Conservation (phyloP, 768 basidiomycete genomes). For the Mycena floridula region DNA sequence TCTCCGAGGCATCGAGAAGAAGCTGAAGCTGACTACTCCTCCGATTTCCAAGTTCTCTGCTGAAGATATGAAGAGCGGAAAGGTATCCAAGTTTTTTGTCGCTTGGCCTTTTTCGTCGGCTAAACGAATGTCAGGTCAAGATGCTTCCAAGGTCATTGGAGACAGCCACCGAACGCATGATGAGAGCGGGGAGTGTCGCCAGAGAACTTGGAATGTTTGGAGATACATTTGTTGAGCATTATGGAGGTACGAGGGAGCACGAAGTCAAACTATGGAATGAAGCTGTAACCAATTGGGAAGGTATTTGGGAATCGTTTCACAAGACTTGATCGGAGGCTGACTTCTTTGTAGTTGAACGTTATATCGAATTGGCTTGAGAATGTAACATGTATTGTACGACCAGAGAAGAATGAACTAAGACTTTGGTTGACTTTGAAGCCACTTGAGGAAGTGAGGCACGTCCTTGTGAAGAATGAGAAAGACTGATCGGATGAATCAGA, state of each 20-base stretch:
- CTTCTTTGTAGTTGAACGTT: slow-evolving; percentile 62
- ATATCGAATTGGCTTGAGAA: slow-evolving; percentile 69
- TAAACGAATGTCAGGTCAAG: slow-evolving; percentile 41
- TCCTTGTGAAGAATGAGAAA: slow-evolving; percentile 37
- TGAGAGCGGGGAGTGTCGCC: slow-evolving; percentile 70
- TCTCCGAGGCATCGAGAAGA: slow-evolving; percentile 79
- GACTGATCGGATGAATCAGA: neutral
- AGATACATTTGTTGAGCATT: slow-evolving; percentile 90
- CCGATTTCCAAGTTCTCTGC: slow-evolving; percentile 59
- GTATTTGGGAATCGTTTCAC: slow-evolving; percentile 36
- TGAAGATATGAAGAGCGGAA: slow-evolving; percentile 53
- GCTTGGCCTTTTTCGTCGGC: slow-evolving; percentile 1
- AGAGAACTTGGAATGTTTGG: slow-evolving; percentile 73
- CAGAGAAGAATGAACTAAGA: neutral
- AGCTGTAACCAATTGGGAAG: slow-evolving; percentile 93
- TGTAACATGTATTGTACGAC: neutral
- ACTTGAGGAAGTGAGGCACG: slow-evolving; percentile 66
- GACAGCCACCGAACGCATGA: slow-evolving; percentile 76
- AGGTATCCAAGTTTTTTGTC: slow-evolving; percentile 28
- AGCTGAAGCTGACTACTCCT: slow-evolving; percentile 57
- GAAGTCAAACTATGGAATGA: slow-evolving; percentile 83
- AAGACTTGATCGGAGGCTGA: slow-evolving; percentile 2
- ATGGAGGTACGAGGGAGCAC: slow-evolving; percentile 89
- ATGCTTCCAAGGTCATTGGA: slow-evolving; percentile 79
- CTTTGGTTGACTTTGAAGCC: slow-evolving; percentile 40